Conservation (phyloP, 805 yeast species). For the Cyberlindnera maclurae region DNA sequence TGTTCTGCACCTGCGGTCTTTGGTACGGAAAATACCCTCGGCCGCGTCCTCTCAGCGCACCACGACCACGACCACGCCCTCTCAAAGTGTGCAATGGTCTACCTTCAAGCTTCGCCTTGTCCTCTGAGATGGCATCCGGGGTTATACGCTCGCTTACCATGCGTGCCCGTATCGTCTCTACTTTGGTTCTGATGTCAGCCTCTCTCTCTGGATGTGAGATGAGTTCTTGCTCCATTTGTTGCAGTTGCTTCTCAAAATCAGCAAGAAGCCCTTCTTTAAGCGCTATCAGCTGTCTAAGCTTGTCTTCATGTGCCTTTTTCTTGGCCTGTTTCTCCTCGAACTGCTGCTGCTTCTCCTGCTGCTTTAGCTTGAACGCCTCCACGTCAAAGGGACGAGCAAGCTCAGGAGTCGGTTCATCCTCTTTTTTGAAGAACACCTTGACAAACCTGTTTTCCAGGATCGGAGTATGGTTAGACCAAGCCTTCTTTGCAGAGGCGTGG, state of each 20-base stretch:
- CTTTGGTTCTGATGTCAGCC: conserved; percentile 7
- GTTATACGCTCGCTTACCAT: conserved; percentile 18
- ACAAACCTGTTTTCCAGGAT: conserved; percentile 43
- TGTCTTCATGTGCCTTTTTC: conserved; percentile 27
- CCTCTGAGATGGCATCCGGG: conserved; percentile 16
- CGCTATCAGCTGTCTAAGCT: conserved; percentile 26
- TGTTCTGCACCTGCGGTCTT: conserved; percentile 8
- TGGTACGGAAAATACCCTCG: conserved; percentile 14
- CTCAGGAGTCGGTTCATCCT: conserved; percentile 5
- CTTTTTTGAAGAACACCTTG: conserved; percentile 35
- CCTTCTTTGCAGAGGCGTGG: conserved; percentile 33
- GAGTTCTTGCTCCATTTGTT: conserved; percentile 12
- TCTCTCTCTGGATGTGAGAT: conserved; percentile 14
- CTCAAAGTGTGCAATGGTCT: conserved; percentile 2
- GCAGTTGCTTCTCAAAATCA: conserved; percentile 26
- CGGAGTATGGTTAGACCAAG: conserved; percentile 37
- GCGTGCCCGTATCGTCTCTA: conserved; percentile 11
- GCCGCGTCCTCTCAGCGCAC: conserved; percentile 9
- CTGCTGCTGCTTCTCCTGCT: conserved; percentile 33
- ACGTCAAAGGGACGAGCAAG: conserved; percentile 23
- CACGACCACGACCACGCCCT: conserved; percentile 12
- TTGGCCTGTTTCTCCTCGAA: conserved; percentile 32
- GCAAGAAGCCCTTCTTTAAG: conserved; percentile 29
- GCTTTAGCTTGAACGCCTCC: conserved; percentile 31
- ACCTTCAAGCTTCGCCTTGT: conserved; percentile 16